Percentiles rank a stretch among this genome's conserved stretches.
These are phyloP conservation scores for Sclerotinia glacialis DNA, from an alignment of 2,329 filamentous ascomycete species.

Conservation along the genomic window DNA sequence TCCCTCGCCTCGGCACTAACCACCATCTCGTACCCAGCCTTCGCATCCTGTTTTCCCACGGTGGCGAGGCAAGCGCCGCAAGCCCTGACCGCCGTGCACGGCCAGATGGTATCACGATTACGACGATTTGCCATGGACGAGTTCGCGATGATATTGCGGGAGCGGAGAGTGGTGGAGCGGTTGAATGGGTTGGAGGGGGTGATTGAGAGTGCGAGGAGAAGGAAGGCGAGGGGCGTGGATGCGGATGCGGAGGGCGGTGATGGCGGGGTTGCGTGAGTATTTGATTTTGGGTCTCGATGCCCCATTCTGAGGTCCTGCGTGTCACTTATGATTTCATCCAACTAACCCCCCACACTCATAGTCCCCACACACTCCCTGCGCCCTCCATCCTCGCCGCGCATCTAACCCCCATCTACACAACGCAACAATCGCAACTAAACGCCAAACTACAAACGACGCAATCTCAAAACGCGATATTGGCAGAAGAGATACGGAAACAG, in stretches of 20 bases:
- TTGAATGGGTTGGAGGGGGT: conserved; percentile 60
- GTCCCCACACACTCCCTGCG: conserved; percentile 57
- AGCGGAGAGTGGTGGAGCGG: conserved; percentile 52
- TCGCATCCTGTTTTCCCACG: conserved; percentile 60
- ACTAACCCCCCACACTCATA: conserved; percentile 29
- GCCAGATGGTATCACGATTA: conserved; percentile 56
- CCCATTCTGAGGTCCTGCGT: too few species aligned
- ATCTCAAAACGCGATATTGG: conserved; percentile 54
- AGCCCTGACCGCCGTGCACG: conserved; percentile 54
- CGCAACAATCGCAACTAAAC: conserved; percentile 56
- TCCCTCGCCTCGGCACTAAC: conserved; percentile 53
- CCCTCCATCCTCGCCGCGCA: conserved; percentile 53
- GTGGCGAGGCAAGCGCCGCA: conserved; percentile 51
- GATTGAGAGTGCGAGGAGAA: conserved; percentile 48
- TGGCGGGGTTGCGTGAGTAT: conserved; percentile 15
- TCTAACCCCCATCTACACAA: conserved; percentile 50
- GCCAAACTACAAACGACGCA: conserved; percentile 56
- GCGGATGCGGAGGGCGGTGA: conserved; percentile 4
- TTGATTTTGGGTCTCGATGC: not conserved
- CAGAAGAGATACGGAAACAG: conserved; percentile 52
- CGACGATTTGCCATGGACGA: conserved; percentile 55
- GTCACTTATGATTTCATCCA: not conserved
- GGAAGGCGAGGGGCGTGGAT: conserved; percentile 25
- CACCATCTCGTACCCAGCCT: conserved; percentile 55
- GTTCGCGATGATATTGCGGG: conserved; percentile 54